Evolutionary conservation across 2,329 filamentous ascomycete genomes (phyloP).

Genomic region (Seiridium unicorne): DNA sequence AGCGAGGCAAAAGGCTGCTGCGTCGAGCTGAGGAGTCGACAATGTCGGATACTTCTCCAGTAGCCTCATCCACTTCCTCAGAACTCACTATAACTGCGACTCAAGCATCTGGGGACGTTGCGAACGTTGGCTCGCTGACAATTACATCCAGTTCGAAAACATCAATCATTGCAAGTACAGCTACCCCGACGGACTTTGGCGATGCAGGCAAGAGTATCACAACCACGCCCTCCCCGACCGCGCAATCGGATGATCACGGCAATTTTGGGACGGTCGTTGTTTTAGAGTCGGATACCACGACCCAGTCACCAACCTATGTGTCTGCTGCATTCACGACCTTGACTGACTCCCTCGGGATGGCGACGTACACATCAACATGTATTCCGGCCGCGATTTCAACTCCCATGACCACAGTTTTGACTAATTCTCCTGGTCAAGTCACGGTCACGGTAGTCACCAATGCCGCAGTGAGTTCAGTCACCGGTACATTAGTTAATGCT

Average conservation of each 20-base stretch:
- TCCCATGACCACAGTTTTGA: conserved; percentile 14
- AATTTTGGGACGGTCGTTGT: conserved; percentile 3
- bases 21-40: too few species aligned
- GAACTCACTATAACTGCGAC: background rate
- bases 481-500: conserved; percentile 14
- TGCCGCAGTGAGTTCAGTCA: conserved; percentile 13
- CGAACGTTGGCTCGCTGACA: background rate
- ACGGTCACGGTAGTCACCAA: conserved; percentile 17
- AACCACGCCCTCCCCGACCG: background rate
- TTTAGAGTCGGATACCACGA: conserved; percentile 8
- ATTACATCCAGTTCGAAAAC: background rate
- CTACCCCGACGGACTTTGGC: background rate
- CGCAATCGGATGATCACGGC: background rate
- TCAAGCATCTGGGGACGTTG: background rate
- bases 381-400: conserved; percentile 14
- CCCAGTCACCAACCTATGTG: conserved; percentile 12
- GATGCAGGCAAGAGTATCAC: background rate
- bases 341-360: conserved; percentile 12
- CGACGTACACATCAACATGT: conserved; percentile 10
- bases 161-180: background rate
- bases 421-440: conserved; percentile 14
- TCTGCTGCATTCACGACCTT: conserved; percentile 6
- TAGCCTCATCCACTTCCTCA: background rate
- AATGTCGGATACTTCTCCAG: too few species aligned
- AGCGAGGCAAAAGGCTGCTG: background rate